Conservation (phyloP, 805 yeast species). For the Debaryomyces maramus region DNA sequence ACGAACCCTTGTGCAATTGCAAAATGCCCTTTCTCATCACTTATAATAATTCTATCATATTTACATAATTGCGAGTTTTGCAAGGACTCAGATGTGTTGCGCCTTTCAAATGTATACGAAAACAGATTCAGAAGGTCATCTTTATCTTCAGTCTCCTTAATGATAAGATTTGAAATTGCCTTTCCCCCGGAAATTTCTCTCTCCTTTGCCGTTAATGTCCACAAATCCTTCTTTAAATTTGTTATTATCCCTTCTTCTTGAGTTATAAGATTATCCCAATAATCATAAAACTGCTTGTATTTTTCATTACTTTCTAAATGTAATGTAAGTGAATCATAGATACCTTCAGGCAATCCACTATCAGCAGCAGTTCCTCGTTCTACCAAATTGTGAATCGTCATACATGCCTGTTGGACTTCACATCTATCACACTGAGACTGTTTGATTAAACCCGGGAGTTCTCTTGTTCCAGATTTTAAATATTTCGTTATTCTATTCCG, state of each 20-base stretch:
- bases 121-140: conserved; percentile 28
- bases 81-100: conserved; percentile 6
- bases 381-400: conserved; percentile 58
- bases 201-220: conserved; percentile 58
- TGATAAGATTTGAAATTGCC: conserved; percentile 52
- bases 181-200: conserved; percentile 64
- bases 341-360: conserved; percentile 51
- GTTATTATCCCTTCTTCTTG: conserved; percentile 67
- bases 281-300: conserved; percentile 57
- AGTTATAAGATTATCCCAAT: conserved; percentile 74
- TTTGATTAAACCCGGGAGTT: conserved; percentile 54
- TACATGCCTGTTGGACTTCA: conserved; percentile 54
- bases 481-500: conserved; percentile 69
- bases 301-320: conserved; percentile 42
- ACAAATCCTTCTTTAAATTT: conserved; percentile 59
- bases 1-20: conserved; percentile 68
- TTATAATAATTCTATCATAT: conserved; percentile 67
- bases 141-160: conserved; percentile 29
- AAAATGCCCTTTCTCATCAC: conserved; percentile 80
- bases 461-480: conserved; percentile 49
- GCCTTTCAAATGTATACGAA: conserved; percentile 52
- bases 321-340: conserved; percentile 48
- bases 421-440: conserved; percentile 64
- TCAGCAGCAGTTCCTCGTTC: conserved; percentile 59
- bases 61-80: conserved; percentile 49